These are phyloP conservation scores for Podospora conica DNA, from an alignment of 495 filamentous ascomycete species.

Conservation along the genomic window DNA sequence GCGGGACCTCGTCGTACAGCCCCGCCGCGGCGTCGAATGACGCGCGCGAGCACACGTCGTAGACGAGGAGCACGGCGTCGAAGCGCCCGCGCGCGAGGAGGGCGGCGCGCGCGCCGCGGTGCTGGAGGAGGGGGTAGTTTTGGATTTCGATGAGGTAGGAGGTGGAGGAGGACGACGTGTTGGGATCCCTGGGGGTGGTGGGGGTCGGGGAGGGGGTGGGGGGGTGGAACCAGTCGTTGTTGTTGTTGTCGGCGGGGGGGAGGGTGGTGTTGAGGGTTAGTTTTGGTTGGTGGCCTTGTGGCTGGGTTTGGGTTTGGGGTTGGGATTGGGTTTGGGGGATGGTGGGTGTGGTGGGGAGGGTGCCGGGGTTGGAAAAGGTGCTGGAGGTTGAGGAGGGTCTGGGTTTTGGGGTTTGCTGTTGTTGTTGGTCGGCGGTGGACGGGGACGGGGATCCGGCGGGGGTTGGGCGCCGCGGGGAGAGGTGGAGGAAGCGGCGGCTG, in stretches of 20 bases:
- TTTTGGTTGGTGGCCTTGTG: not conserved
- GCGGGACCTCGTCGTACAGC: slow-evolving; percentile 20
- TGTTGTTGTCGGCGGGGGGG: not conserved
- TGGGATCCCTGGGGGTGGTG: not conserved
- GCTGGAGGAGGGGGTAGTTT: slow-evolving; percentile 21
- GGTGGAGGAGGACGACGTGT: not conserved
- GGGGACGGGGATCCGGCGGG: not conserved
- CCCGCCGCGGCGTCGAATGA: slow-evolving; percentile 12
- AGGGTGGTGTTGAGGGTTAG: slow-evolving; percentile 1
- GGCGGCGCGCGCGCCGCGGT: slow-evolving; percentile 4
- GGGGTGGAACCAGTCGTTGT: not conserved
- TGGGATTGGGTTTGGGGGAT: not conserved
- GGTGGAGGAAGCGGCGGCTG: slow-evolving; percentile 19
- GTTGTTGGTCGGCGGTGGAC: not conserved
- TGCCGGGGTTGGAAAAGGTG: slow-evolving; percentile 21
- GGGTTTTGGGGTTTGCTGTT: not conserved
- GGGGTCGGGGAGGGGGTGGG: not conserved
- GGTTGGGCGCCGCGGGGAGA: slow-evolving; percentile 1
- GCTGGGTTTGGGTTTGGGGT: not conserved
- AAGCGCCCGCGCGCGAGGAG: slow-evolving; percentile 13
- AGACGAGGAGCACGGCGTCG: slow-evolving; percentile 25
- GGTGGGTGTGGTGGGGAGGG: not conserved
- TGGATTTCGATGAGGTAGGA: slow-evolving; percentile 24
- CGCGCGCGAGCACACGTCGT: slow-evolving; percentile 18
- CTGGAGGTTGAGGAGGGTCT: slow-evolving; percentile 11